Base-by-base conservation (phyloP, 352 stramenopile species). In the Pilasporangium apinafurcum region DNA sequence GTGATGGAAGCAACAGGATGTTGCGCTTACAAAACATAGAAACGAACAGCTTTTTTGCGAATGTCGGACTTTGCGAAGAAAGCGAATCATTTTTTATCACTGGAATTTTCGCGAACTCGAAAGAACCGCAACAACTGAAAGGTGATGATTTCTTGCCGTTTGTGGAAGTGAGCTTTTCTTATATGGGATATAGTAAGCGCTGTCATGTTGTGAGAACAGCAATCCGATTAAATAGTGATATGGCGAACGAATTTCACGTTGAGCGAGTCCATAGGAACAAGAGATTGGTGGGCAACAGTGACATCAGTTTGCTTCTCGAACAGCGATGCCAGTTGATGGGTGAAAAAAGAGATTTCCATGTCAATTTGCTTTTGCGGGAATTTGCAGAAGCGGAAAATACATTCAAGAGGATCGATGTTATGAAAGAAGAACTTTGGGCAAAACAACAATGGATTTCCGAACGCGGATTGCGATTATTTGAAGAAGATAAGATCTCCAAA, bases 381-480 rank as follows among this genome's bases (percentile, higher is more conserved):
- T 44, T 71, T 9, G 53, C 56, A 0, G 53, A 63, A 21, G 37
- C 53, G 3, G 57, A 71, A 16, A 75, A 71, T 18, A 17, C 51
- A 18, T 71, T 75, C 50, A 75, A 75, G 39, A 60, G 59, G 21
- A 12, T 64, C 20, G 57, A 59, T 30, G 64, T 67, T 20, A 71
- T 69, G 64, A 75, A 71, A 41, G 56, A 69, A 40, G 56, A 75
- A 27, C 31, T 75, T 7, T 75, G 60, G 64, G 52, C 50, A 3
- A 48, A 37, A 12, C 39, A 51, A 8, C 58, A 56, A 14, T 71
- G 60, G 60, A 68, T 75, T n/a, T 18, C 58, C 1, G 35, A 56
- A n/a, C 53, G 56, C 17, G 53, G 40, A 3, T 30, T 68, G 14
- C 48, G 50, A 2, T 18, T 53, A 4, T 61, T 65, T 17, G 57